Base-by-base conservation (phyloP, 305 asterid species). In the Fraxinus dipetala region DNA sequence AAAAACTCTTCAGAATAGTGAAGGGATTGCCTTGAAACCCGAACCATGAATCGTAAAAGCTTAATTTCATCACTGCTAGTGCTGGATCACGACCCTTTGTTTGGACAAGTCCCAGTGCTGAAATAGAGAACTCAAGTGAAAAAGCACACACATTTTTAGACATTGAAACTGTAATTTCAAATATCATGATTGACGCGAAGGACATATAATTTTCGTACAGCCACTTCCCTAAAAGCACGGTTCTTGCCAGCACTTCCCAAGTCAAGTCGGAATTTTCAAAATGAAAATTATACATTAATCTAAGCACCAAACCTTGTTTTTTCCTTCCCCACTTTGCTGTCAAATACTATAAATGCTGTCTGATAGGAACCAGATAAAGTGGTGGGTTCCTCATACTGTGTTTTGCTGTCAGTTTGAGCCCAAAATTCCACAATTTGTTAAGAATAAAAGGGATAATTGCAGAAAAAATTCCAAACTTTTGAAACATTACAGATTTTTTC, bases 371-470 rank as follows among this genome's bases (percentile, higher is more conserved):
- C 24, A 13, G 63, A 78, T 54, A 20, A 78, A 72, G n/a, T 73
- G 72, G 84, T 80, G 86, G 70, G 13, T 34, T 69, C 75, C 75
- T 30, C 40, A 30, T 18, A 69, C 75, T 69, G 24, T 16, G 75
- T 14, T 30, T 69, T 30, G 40, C 38, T 1, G 22, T 65, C 73
- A 65, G 73, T 65, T 5, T 63, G 79, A 35, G 72, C 86, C 75
- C 85, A 83, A 72, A 59, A 80, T 80, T 80, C 84, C 86, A 85
- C 82, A 79, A 11, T 81, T 81, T 79, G 79, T 38, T 9, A 38
- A 38, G 2, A 38, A 7, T 38, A 38, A 38, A 7, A 38, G 48
- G 48, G 2, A 38, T 38, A 38, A 38, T 38, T 38, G 48, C 13
- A 8, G 2, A 38, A 38, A 35, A 38, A 38, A 9, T 2, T 2